phyloP scores from a whole-genome alignment of 2,329 filamentous ascomycete genomes.

The Leptodontidium sp. region DNA sequence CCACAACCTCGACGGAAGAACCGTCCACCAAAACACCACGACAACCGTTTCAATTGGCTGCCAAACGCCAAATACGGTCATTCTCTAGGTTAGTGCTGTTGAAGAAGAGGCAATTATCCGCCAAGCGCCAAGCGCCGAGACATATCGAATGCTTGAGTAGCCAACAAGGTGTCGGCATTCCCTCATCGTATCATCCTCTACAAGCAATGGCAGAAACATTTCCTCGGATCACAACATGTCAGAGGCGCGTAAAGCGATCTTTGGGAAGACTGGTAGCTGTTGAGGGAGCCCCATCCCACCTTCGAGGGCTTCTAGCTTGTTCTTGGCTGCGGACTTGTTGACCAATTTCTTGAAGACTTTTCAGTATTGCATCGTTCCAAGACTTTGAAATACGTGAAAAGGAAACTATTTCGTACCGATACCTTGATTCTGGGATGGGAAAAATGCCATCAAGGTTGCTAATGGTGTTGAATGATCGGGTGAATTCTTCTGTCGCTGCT shows the following conservation, averaged over 20 bases:
- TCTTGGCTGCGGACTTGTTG: constrained; percentile 14
- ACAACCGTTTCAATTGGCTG: not conserved
- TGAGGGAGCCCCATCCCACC: constrained; percentile 1
- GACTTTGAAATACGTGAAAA: constrained; percentile 6
- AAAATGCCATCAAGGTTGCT: constrained; percentile 17
- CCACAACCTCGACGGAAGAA: constrained; percentile 9
- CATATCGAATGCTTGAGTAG: constrained; percentile 19
- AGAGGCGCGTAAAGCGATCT: not conserved
- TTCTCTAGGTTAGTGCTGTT: not conserved
- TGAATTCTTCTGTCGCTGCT: not conserved
- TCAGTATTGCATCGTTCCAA: constrained; percentile 1
- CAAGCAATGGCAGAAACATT: not conserved
- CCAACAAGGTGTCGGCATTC: constrained; percentile 24
- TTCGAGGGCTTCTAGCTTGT: constrained; percentile 14
- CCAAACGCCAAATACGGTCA: not conserved
- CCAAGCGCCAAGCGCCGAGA: constrained; percentile 25
- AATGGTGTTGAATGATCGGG: not conserved
- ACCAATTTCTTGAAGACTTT: constrained; percentile 16
- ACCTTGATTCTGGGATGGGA: constrained; percentile 8
- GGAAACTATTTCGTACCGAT: not conserved
- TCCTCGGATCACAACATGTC: constrained; percentile 1
- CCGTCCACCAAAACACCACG: not conserved
- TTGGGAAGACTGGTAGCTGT: not conserved
- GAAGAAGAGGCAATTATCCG: constrained; percentile 14
- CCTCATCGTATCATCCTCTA: not conserved